Base-by-base conservation (phyloP, 1,139 yeast genomes). In the Candida dubliniensis region DNA sequence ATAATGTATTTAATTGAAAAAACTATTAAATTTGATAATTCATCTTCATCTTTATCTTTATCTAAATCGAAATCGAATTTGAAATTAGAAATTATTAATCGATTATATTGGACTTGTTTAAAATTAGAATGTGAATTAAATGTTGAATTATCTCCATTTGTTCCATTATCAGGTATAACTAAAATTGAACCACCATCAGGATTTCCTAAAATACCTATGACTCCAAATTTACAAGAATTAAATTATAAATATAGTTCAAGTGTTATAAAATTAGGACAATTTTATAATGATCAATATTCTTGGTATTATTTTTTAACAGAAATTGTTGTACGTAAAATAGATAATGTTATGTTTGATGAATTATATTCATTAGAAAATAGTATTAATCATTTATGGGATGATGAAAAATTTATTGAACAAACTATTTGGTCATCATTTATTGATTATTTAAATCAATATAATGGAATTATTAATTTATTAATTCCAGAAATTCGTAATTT, bases 251-350 rank as follows among this genome's bases (percentile, higher is more conserved):
- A 67, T 49, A 65, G 67, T 41, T 57, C 55, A n/a, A 61, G 61
- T 14, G 60, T 68, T 41, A 36, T 66, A 1, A 52, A 48, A 42
- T 49, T 67, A 25, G 70, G 74, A 0, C 52, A 58, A 29, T 63
- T 50, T 44, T 73, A 52, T 47, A 71, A 63, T 51, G 73, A 62
- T 44, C 71, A 69, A 44, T 63, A 69, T 42, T 63, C 76, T 15
- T 76, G 80, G 80, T 72, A 73, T 55, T 76, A 59, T 48, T 75
- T 67, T 48, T 57, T 76, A 36, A 75, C 80, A 0, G 81, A 76
- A 51, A 64, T 75, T n/a, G 77, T 77, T 0, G 67, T 74, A 8
- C 56, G 81, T 31, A 75, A 73, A 51, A 64, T 75, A 7, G 79
- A 75, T 48, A 76, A 76, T 54, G 63, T 61, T 34, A 59, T 76